Evolutionary conservation across 331 rosid species (phyloP).

Genomic region (Quercus lobata): DNA sequence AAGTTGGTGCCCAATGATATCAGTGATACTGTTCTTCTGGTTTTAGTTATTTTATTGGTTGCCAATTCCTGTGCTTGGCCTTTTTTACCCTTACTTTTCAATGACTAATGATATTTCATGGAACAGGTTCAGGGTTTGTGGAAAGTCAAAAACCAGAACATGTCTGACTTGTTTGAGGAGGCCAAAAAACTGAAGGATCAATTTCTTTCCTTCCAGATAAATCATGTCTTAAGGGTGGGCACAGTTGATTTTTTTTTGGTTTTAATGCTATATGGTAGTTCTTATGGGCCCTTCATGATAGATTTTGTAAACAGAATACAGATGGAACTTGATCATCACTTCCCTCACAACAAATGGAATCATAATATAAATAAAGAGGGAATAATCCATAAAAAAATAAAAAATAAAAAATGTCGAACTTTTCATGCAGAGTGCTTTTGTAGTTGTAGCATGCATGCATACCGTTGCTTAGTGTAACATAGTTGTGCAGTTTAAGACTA

Average conservation of each 20-base stretch:
- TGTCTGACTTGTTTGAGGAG: slow-evolving; percentile 51
- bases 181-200: slow-evolving; percentile 67
- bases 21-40: background rate
- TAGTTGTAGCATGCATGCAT: background rate
- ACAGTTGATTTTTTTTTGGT: slow-evolving; percentile 5
- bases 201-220: slow-evolving; percentile 70
- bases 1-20: background rate
- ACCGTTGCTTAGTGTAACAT: background rate
- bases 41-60: background rate
- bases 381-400: background rate
- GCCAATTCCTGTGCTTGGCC: background rate
- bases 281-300: background rate
- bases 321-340: background rate
- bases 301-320: background rate
- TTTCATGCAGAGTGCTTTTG: background rate
- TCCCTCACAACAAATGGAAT: background rate
- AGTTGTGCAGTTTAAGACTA: background rate
- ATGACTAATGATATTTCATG: slow-evolving; percentile 12
- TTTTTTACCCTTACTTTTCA: slow-evolving; percentile 17
- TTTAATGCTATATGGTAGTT: slow-evolving; percentile 2
- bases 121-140: slow-evolving; percentile 82
- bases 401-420: background rate
- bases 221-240: slow-evolving; percentile 85
- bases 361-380: background rate
- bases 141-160: slow-evolving; percentile 62